Evolutionary conservation across 2,329 filamentous ascomycete species (phyloP).

Genomic region (Botrytis galanthina): DNA sequence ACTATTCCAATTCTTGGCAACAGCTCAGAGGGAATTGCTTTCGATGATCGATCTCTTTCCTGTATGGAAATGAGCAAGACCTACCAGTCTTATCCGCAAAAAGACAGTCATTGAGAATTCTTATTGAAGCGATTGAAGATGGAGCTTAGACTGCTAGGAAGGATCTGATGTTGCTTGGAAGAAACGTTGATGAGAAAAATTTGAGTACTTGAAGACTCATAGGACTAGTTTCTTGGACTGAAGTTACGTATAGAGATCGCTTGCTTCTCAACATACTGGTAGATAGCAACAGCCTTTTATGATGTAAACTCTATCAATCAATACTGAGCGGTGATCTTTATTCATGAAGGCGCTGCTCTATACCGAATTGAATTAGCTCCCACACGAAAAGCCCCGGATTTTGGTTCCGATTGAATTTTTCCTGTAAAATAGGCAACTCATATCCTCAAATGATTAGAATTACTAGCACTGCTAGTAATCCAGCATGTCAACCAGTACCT

Average conservation of each 20-base stretch:
- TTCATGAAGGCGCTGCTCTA: neutral
- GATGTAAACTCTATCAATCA: neutral
- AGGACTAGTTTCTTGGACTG: neutral
- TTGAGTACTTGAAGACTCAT: neutral
- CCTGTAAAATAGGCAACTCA: neutral
- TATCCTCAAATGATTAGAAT: neutral
- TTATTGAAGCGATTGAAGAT: neutral
- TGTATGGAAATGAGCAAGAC: neutral
- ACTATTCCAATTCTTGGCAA: fast-evolving
- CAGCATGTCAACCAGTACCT: neutral
- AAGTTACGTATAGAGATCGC: no score
- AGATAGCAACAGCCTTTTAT: neutral
- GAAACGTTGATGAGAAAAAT: neutral
- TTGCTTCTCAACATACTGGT: neutral
- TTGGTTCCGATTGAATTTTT: neutral
- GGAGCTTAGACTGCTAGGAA: neutral
- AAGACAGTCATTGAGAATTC: neutral
- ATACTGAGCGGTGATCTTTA: neutral
- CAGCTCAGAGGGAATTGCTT: no score
- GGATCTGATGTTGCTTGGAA: neutral
- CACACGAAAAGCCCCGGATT: neutral
- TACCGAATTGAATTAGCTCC: neutral
- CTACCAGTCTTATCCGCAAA: no score
- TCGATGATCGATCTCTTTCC: neutral
- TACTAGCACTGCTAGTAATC: neutral